phyloP scores from a whole-genome alignment of 2,329 filamentous ascomycete genomes.

The Zasmidium angulare region DNA sequence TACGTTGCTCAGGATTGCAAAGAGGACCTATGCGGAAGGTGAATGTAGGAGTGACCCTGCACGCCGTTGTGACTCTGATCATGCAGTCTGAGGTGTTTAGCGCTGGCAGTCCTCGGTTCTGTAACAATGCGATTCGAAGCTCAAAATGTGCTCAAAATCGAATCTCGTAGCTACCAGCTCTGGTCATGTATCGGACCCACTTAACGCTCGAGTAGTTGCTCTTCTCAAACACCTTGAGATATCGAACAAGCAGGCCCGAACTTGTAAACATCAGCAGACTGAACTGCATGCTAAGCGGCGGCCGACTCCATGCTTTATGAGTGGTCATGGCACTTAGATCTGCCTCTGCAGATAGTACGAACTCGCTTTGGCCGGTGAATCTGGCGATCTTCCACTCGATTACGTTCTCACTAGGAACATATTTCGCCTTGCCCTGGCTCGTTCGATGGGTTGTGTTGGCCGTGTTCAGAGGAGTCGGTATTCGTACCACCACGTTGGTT shows the following conservation, averaged over 20 bases:
- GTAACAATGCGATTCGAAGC: too few relatives aligned
- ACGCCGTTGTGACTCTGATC: too few relatives aligned
- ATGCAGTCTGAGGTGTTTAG: too few relatives aligned
- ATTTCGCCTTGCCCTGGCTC: slow-evolving; percentile 95
- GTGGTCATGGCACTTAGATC: slow-evolving; percentile 95
- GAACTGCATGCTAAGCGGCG: slow-evolving; percentile 88
- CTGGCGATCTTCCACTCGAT: slow-evolving; percentile 98
- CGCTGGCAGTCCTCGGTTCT: too few relatives aligned
- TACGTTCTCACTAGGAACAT: slow-evolving; percentile 95
- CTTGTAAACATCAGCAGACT: slow-evolving; percentile 98
- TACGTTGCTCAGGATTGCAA: too few relatives aligned
- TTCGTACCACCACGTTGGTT: slow-evolving; percentile 90
- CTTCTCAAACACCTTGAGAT: slow-evolving; percentile 99
- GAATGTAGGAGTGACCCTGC: too few relatives aligned
- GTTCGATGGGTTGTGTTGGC: slow-evolving; percentile 90
- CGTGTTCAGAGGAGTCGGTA: slow-evolving; percentile 95
- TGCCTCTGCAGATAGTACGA: slow-evolving; percentile 89
- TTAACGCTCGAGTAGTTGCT: slow-evolving; percentile 98
- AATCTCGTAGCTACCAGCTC: slow-evolving; percentile 96
- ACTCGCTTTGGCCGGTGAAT: slow-evolving; percentile 98
- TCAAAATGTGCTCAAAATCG: slow-evolving; percentile 28
- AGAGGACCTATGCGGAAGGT: too few relatives aligned
- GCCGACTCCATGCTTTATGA: slow-evolving; percentile 93
- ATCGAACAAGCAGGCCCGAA: slow-evolving; percentile 85
- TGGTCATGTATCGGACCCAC: slow-evolving; percentile 99